These are phyloP conservation scores for Hyaloscypha bicolor DNA, from an alignment of 495 filamentous ascomycete genomes.

Conservation along the genomic window DNA sequence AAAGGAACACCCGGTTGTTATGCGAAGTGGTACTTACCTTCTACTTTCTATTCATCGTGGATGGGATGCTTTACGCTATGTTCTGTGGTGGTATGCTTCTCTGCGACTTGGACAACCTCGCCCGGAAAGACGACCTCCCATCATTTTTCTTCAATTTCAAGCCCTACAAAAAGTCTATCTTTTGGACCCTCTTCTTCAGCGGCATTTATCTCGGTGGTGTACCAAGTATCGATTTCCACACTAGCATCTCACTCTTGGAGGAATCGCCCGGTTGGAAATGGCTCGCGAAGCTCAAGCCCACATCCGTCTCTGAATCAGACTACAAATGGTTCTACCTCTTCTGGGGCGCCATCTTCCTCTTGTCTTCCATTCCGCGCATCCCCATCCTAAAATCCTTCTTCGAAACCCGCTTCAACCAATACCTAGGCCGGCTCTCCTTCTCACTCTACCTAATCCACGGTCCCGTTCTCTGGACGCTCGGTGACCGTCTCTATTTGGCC, in stretches of 20 bases:
- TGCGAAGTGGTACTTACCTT: constrained; percentile 46
- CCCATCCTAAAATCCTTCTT: constrained; percentile 54
- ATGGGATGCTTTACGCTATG: constrained; percentile 47
- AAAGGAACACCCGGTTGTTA: constrained; percentile 44
- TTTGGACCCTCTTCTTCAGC: constrained; percentile 44
- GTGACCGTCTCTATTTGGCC: constrained; percentile 52
- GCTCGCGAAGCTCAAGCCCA: constrained; percentile 48
- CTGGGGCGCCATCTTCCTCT: constrained; percentile 52
- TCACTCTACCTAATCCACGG: constrained; percentile 57
- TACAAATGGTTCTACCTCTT: constrained; percentile 58
- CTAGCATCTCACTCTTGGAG: constrained; percentile 34
- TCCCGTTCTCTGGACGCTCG: constrained; percentile 54
- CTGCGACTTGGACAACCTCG: constrained; percentile 49
- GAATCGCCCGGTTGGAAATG: constrained; percentile 46
- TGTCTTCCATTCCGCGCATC: constrained; percentile 56
- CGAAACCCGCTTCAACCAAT: constrained; percentile 57
- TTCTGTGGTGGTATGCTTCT: constrained; percentile 51
- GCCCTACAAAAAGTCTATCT: constrained; percentile 45
- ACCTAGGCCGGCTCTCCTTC: constrained; percentile 60
- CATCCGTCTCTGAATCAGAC: constrained; percentile 46
- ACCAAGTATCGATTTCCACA: constrained; percentile 39
- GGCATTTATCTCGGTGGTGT: constrained; percentile 49
- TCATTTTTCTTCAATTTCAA: constrained; percentile 36
- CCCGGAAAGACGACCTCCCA: constrained; percentile 42
- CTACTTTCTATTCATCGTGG: constrained; percentile 56